Base-by-base conservation (phyloP, 2,329 filamentous ascomycete genomes). In the Colletotrichum sojae region DNA sequence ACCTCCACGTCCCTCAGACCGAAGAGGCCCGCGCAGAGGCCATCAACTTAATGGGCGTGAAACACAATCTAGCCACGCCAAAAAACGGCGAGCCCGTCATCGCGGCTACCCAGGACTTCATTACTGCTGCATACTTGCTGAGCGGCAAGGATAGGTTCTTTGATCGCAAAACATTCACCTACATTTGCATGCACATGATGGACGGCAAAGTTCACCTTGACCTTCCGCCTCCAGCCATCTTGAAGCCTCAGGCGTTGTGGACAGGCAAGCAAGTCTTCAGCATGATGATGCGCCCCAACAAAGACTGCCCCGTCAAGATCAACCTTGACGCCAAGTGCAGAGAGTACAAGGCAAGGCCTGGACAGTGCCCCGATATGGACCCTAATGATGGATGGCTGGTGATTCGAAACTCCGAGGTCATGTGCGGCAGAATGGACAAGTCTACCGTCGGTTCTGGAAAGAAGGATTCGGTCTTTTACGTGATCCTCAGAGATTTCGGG, bases 71-170 rank as follows among this genome's bases (percentile, higher is more conserved):
- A 67, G 92, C 92, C 4, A 99, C 96, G 0, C 96, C 96, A 1
- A 98, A 98, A 81, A 98, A 98, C 82, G 96, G 96, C 77, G 95
- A 97, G 74, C 96, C 96, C 2, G 97, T 99, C 75, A 98, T 99
- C 82, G 94, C 95, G 18, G 95, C 96, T n/a, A 99, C 97, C 36
- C 96, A 99, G 77, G 96, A 99, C 85, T 99, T 99, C 83, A 98
- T 99, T 75, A 98, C 95, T 27, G 95, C 95, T 4, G 93, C 96
- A 0, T 99, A 94, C 77, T 83, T 98, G 4, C 85, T 98, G 27
- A 97, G 94, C 75, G 93, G 91, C 80, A 98, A 98, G 78, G 95
- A 98, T 78, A 89, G 91, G 65, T 98, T 99, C 81, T 97, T 93
- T 76, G 94, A 97, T 75, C 90, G 95, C 60, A 92, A 92, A 74